A percentile compares a stretch with the other conserved stretches of the same genome.
Conservation (phyloP, 352 stramenopile species). For the Bremia lactucae region DNA sequence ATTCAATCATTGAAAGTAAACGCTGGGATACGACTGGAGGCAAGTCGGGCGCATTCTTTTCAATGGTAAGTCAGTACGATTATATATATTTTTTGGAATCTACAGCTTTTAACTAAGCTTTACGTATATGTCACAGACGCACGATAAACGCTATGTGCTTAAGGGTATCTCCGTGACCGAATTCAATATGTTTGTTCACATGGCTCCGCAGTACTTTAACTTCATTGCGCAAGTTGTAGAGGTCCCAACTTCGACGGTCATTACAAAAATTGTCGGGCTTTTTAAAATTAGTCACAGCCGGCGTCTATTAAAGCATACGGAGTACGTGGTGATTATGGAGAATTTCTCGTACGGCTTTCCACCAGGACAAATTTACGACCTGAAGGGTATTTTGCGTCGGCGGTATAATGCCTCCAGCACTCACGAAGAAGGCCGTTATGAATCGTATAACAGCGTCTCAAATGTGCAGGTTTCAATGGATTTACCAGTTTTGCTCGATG, state of each 20-base stretch:
- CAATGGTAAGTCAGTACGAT: constrained; percentile 53
- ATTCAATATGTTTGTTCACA: constrained; percentile 87
- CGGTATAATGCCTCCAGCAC: constrained; percentile 42
- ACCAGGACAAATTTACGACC: constrained; percentile 74
- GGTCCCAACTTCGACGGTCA: constrained; percentile 43
- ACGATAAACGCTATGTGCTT: constrained; percentile 77
- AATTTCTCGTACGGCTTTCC: constrained; percentile 75
- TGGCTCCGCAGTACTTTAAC: constrained; percentile 82
- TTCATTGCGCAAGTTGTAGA: constrained; percentile 67
- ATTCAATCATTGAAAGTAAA: constrained; percentile 70
- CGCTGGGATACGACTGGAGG: constrained; percentile 67
- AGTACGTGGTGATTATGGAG: constrained; percentile 83
- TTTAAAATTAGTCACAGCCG: constrained; percentile 67
- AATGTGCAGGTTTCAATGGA: constrained; percentile 43
- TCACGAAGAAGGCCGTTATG: constrained; percentile 26
- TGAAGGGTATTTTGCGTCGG: constrained; percentile 75
- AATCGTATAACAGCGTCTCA: constrained; percentile 27
- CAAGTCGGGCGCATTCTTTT: constrained; percentile 83
- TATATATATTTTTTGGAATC: background rate
- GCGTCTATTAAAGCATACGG: constrained; percentile 59
- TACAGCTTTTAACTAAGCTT: constrained; percentile 1
- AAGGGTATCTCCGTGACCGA: constrained; percentile 81
- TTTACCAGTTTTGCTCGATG: constrained; percentile 67
- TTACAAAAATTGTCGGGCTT: constrained; percentile 77
- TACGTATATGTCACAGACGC: constrained; percentile 30